Evolutionary conservation across 2,329 filamentous ascomycete genomes (phyloP).

Genomic region (Stagonosporopsis chrysanthemi): DNA sequence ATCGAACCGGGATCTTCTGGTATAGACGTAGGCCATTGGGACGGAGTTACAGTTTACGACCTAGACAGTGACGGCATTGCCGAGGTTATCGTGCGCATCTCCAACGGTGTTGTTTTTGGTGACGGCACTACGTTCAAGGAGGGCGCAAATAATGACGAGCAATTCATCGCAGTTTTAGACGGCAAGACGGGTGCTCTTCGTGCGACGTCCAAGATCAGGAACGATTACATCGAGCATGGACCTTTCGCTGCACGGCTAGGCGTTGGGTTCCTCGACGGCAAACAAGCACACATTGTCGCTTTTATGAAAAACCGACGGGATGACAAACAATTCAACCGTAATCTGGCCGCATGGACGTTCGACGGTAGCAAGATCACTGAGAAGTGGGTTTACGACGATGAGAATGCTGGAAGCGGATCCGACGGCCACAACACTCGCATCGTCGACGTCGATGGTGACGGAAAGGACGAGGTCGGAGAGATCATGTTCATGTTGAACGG

Average conservation of each 20-base stretch:
- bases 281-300: constrained; percentile 14
- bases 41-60: constrained; percentile 20
- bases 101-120: constrained; percentile 19
- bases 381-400: constrained; percentile 14
- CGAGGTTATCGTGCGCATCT: constrained; percentile 15
- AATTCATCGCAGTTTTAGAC: constrained; percentile 17
- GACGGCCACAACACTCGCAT: constrained; percentile 21
- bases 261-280: not conserved
- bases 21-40: constrained; percentile 18
- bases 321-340: constrained; percentile 17
- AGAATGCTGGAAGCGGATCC: constrained; percentile 7
- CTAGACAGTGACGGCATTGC: constrained; percentile 18
- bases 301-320: constrained; percentile 22
- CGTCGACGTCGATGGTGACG: constrained; percentile 19
- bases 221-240: constrained; percentile 17
- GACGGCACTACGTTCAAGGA: constrained; percentile 11
- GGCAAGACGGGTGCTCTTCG: constrained; percentile 11
- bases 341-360: constrained; percentile 19
- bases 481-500: constrained; percentile 21
- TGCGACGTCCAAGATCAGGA: constrained; percentile 8
- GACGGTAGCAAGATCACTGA: constrained; percentile 1
- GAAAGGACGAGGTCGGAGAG: constrained; percentile 21
- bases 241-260: constrained; percentile 18
- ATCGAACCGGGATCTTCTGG: constrained; percentile 18
- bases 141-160: constrained; percentile 8